Evolutionary conservation across 1,284 basidiomycete genomes (phyloP), one percentile per base, ranked within the genome.

Genomic region (Pholiota adiposa): DNA sequence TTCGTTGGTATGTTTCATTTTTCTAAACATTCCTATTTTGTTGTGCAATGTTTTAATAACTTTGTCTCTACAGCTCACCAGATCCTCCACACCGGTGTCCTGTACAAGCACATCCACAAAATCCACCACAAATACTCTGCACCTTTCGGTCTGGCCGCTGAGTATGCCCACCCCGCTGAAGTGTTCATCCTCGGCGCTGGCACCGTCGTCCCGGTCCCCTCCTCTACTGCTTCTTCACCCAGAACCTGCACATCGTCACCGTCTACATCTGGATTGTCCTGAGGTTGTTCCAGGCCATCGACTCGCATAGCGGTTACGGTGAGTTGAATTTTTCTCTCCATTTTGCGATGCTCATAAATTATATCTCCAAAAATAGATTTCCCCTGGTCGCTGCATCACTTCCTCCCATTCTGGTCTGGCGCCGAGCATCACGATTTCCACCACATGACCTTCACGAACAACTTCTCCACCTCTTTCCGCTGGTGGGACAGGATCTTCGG

Each of bases 31-130:
- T 16, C 38, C 2, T 34, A 53, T 7, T 21, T 9, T 19, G 9
- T n/a, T 50, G 11, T n/a, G 52, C 18, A 18, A 16, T 40, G 25
- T n/a, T 27, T 44, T 29, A n/a, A 41, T 31, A 6, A 23, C 40
- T n/a, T n/a, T n/a, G n/a, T 23, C n/a, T 25, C 23, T 27, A 23
- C 43, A 89, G 95, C 94, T 12, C 96, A 98, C 79, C 90, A 94
- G 69, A 89, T 89, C 9, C 86, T 97, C 19, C 97, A 99, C 80
- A 93, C 87, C 71, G 93, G 94, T 56, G 81, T 88, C 3, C 83
- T 99, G 59, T 99, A 99, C 87, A 97, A 96, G 80, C 83, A 97
- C 78, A 95, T 98, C 66, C 97, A 99, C 88, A 98, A 98, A 81
- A 83, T 95, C 49, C 94, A 98, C 77, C 97, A 98, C 87, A 96